These are phyloP conservation scores for Hymenoscyphus linearis DNA, from an alignment of 2,329 filamentous ascomycete genomes.

Conservation along the genomic window DNA sequence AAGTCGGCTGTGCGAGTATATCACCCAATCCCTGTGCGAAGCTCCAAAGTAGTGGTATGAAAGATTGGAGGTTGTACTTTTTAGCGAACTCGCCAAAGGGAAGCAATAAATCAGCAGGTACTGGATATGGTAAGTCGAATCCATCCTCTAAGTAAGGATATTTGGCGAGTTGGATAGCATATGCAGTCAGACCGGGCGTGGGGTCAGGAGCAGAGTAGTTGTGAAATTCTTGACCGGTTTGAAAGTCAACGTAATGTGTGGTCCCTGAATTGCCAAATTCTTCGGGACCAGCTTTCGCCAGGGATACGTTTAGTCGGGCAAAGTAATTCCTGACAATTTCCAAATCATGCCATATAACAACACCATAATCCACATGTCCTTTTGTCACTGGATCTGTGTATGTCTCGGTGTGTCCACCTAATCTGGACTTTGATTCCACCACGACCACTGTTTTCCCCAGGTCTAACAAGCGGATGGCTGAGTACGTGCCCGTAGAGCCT, in stretches of 20 bases:
- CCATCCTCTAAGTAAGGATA: slow-evolving; percentile 34
- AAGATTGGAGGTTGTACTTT: slow-evolving; percentile 35
- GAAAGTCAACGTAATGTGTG: slow-evolving; percentile 34
- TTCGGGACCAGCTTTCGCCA: slow-evolving; percentile 21
- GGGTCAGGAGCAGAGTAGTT: slow-evolving; percentile 7
- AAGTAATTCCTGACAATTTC: slow-evolving; percentile 40
- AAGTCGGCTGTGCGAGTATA: slow-evolving; percentile 37
- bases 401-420: slow-evolving; percentile 47
- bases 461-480: slow-evolving; percentile 37
- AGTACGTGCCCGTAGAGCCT: slow-evolving; percentile 37
- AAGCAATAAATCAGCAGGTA: slow-evolving; percentile 21
- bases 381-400: slow-evolving; percentile 37
- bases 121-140: slow-evolving; percentile 35
- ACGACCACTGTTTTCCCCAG: slow-evolving; percentile 35
- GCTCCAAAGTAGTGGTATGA: slow-evolving; percentile 37
- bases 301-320: slow-evolving; percentile 37
- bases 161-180: slow-evolving; percentile 26
- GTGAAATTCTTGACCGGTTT: slow-evolving; percentile 8
- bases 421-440: slow-evolving; percentile 34
- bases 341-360: slow-evolving; percentile 36
- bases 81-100: slow-evolving; percentile 21
- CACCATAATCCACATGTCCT: slow-evolving; percentile 34
- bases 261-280: background rate
- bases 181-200: slow-evolving; percentile 5
- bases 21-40: slow-evolving; percentile 42